Conservation (phyloP, 768 basidiomycete genomes). For the Rhodotorula kratochvilovae region DNA sequence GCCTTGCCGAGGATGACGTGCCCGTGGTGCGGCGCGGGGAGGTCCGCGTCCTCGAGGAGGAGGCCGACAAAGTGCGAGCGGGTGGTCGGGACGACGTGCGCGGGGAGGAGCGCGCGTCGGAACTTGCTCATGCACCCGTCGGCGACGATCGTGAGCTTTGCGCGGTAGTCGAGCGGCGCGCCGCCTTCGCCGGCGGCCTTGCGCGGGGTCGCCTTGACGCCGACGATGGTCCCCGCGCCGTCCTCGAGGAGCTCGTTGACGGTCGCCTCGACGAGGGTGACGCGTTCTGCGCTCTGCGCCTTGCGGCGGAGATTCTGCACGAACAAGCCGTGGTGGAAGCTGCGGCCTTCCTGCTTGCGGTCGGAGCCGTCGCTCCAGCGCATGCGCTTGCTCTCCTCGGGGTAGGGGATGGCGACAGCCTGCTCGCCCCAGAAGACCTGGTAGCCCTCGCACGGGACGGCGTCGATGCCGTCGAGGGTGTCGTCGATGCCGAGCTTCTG, state of each 20-base stretch:
- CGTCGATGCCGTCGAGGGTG: slow-evolving; percentile 81
- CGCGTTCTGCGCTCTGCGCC: slow-evolving; percentile 59
- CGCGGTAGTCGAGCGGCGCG: slow-evolving; percentile 56
- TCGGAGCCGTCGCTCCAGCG: slow-evolving; percentile 26
- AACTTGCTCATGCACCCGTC: slow-evolving; percentile 94
- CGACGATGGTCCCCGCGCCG: slow-evolving; percentile 58
- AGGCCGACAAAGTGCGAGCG: slow-evolving; percentile 74
- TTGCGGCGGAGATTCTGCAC: slow-evolving; percentile 70
- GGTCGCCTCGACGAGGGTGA: slow-evolving; percentile 79
- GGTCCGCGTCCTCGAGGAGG: slow-evolving; percentile 66
- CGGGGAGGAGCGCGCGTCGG: slow-evolving; percentile 60
- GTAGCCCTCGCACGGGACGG: slow-evolving; percentile 77
- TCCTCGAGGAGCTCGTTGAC: slow-evolving; percentile 66
- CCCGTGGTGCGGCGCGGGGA: slow-evolving; percentile 49
- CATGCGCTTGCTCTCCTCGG: slow-evolving; percentile 46
- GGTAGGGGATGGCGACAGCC: slow-evolving; percentile 85
- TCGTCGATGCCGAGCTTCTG: slow-evolving; percentile 68
- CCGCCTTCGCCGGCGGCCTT: slow-evolving; percentile 27
- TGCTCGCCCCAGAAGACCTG: slow-evolving; percentile 63
- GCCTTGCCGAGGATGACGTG: slow-evolving; percentile 43
- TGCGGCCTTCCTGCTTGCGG: slow-evolving; percentile 41
- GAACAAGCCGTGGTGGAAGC: slow-evolving; percentile 89
- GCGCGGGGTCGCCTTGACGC: slow-evolving; percentile 61
- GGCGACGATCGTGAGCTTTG: slow-evolving; percentile 77
- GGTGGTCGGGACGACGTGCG: slow-evolving; percentile 53